Percentiles rank a stretch among this genome's conserved stretches.
Evolutionary conservation across 2,329 filamentous ascomycete genomes (phyloP).

Genomic region (Penicillium sp.): DNA sequence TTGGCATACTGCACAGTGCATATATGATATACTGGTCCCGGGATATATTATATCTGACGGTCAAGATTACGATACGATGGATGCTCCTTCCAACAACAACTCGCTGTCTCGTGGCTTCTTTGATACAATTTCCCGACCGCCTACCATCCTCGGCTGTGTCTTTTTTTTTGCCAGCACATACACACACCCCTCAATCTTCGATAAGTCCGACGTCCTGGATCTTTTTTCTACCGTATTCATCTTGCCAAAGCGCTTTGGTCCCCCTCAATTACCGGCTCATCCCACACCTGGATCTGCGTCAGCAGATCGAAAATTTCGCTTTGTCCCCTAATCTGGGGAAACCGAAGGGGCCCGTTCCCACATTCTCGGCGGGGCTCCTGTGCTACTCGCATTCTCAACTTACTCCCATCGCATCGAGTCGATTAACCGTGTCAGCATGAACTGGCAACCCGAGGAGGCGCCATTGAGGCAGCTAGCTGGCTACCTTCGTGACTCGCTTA

Average conservation of each 20-base stretch:
- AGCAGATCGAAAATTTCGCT: conserved; percentile 6
- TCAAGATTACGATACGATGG: neutral
- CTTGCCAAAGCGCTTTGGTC: neutral
- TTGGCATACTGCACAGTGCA: too few species aligned
- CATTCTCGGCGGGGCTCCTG: conserved; percentile 28
- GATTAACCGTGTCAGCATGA: conserved; percentile 54
- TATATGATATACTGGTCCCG: too few species aligned
- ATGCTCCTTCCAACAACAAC: too few species aligned
- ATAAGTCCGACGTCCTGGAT: neutral
- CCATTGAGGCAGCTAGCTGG: conserved; percentile 83
- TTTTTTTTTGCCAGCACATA: conserved; percentile 13
- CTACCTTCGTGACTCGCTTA: conserved; percentile 88
- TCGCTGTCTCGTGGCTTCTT: too few species aligned
- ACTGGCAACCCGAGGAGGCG: conserved; percentile 87
- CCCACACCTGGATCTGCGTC: neutral
- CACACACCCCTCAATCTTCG: conserved; percentile 10
- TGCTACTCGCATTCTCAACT: conserved; percentile 25
- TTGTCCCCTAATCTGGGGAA: conserved; percentile 17
- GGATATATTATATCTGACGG: neutral
- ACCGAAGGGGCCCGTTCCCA: conserved; percentile 25
- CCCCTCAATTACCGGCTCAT: conserved; percentile 2
- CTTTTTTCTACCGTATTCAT: neutral
- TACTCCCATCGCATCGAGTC: conserved; percentile 19
- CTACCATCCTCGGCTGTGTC: neutral
- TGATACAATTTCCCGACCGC: neutral